Evolutionary conservation across 2,329 filamentous ascomycete genomes (phyloP).

Genomic region (Phialophora chinensis): DNA sequence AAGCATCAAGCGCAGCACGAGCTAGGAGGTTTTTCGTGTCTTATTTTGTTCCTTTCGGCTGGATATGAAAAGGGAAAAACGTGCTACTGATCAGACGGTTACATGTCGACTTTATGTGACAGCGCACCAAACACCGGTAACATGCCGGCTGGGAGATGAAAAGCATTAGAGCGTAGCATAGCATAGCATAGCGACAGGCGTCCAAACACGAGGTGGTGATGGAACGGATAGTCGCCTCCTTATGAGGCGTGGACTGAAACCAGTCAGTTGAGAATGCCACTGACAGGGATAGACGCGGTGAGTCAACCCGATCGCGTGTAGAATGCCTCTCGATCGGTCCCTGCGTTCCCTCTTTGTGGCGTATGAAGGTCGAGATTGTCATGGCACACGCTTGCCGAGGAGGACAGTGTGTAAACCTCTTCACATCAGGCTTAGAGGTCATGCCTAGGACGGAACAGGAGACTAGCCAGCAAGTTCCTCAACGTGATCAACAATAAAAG

Average conservation of each 20-base stretch:
- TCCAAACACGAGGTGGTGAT: not conserved
- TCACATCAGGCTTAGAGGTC: no score
- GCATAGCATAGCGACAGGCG: slow-evolving; percentile 9
- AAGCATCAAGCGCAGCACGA: not conserved
- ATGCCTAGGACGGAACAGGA: no score
- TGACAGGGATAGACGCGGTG: not conserved
- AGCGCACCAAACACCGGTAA: not conserved
- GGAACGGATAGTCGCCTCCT: not conserved
- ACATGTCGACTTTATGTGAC: not conserved
- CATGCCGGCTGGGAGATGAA: not conserved
- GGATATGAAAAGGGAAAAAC: not conserved
- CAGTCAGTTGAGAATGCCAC: not conserved
- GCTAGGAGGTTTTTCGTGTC: not conserved
- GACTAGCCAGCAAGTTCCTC: no score
- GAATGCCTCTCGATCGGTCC: not conserved
- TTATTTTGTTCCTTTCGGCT: not conserved
- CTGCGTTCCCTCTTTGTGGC: no score
- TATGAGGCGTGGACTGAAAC: not conserved
- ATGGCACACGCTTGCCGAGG: no score
- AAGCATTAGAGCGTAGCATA: not conserved
- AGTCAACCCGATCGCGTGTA: not conserved
- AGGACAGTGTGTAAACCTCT: no score
- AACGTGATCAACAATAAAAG: no score
- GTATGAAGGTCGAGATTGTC: no score
- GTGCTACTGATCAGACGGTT: not conserved